Evolutionary conservation across 2,329 filamentous ascomycete species (phyloP).

Genomic region (Myriosclerotinia duriaeana): DNA sequence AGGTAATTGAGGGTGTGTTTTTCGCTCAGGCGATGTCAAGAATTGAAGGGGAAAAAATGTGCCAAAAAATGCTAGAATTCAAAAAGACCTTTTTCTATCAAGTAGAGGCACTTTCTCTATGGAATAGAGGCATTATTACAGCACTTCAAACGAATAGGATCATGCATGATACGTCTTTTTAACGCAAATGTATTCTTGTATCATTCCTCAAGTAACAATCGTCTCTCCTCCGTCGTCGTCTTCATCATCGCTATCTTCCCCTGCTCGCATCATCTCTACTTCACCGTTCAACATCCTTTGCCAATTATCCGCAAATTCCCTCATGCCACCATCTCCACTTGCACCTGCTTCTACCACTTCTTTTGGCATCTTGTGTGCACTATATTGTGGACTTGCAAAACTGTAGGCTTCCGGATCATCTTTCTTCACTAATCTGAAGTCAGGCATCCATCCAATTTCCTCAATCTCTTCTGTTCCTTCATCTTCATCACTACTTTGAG

Average conservation of each 20-base stretch:
- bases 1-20: too few species aligned
- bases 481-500: slow-evolving; percentile 45
- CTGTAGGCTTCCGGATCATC: slow-evolving; percentile 88
- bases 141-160: not conserved
- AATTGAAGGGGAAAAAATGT: too few species aligned
- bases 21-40: too few species aligned
- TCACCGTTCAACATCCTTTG: slow-evolving; percentile 55
- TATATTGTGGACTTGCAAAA: slow-evolving; percentile 83
- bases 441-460: slow-evolving; percentile 61
- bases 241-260: slow-evolving; percentile 44
- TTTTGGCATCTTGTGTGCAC: slow-evolving; percentile 90
- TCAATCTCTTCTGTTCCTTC: slow-evolving; percentile 52
- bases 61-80: too few species aligned
- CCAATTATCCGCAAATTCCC: slow-evolving; percentile 79
- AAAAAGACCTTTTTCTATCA: too few species aligned
- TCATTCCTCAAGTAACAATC: not conserved
- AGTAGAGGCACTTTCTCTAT: too few species aligned
- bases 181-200: not conserved
- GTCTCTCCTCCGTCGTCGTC: slow-evolving; percentile 22
- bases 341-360: slow-evolving; percentile 78
- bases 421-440: slow-evolving; percentile 77
- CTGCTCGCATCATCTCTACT: slow-evolving; percentile 41
- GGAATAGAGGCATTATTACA: too few species aligned
- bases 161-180: not conserved
- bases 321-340: slow-evolving; percentile 71